Percentiles rank a stretch among this genome's conserved stretches.
Conservation (phyloP, 176 grass and related monocot genomes). For the Urochloa ruziziensis region DNA sequence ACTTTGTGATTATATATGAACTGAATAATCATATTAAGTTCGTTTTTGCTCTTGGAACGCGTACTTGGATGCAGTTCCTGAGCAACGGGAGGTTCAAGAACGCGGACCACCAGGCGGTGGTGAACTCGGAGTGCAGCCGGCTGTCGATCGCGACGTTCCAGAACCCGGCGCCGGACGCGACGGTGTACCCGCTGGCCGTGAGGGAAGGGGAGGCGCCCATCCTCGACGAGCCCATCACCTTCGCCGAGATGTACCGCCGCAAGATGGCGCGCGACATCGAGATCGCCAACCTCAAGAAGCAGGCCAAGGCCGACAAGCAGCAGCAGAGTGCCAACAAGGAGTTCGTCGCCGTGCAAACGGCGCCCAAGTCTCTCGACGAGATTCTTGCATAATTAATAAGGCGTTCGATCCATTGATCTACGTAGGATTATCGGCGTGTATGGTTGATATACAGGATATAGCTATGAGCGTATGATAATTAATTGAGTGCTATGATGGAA, state of each 20-base stretch:
- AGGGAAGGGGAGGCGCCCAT: constrained; percentile 74
- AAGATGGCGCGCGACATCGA: constrained; percentile 80
- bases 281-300: constrained; percentile 78
- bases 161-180: constrained; percentile 78
- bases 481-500: not conserved
- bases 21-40: too few species aligned
- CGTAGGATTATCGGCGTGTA: not conserved
- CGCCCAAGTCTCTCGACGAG: constrained; percentile 43
- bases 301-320: constrained; percentile 46
- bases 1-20: too few species aligned
- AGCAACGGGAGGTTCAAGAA: constrained; percentile 98
- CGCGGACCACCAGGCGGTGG: constrained; percentile 86
- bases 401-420: too few species aligned
- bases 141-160: constrained; percentile 90
- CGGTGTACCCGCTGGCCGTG: constrained; percentile 76
- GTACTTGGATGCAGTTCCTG: constrained; percentile 43
- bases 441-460: not conserved
- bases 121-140: constrained; percentile 73
- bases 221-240: constrained; percentile 75
- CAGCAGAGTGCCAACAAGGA: constrained; percentile 20
- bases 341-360: not conserved
- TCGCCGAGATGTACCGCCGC: constrained; percentile 81
- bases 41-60: too few species aligned
- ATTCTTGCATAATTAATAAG: constrained; percentile 41
- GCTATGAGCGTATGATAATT: not conserved